Percentiles rank a stretch among this genome's conserved stretches.
These are phyloP conservation scores for Haematococcus lacustris DNA, from an alignment of 139 green algal genomes.

Conservation along the genomic window DNA sequence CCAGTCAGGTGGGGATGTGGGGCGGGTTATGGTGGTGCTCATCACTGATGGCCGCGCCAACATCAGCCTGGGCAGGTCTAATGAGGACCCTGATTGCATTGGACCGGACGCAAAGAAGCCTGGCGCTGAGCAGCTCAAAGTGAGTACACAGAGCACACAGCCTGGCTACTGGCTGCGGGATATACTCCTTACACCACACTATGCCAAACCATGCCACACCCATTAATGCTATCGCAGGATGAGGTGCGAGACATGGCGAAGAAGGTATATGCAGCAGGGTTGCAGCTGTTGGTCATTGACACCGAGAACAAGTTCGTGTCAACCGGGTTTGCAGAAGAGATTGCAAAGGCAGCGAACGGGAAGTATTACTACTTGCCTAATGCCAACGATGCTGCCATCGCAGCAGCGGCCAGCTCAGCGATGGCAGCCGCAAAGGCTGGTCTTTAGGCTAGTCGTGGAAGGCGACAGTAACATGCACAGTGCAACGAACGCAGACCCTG, in stretches of 20 bases:
- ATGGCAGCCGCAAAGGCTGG: slow-evolving; percentile 73
- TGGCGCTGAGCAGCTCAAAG: slow-evolving; percentile 52
- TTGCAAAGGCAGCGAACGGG: slow-evolving; percentile 64
- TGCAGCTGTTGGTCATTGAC: slow-evolving; percentile 97
- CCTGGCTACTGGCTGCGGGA: too few species aligned
- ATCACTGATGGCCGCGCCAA: slow-evolving; percentile 98
- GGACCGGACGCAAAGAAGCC: slow-evolving; percentile 75
- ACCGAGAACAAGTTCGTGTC: slow-evolving; percentile 99
- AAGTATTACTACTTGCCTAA: slow-evolving; percentile 98
- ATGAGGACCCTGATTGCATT: slow-evolving; percentile 85
- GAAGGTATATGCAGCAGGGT: slow-evolving; percentile 53
- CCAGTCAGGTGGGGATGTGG: slow-evolving; percentile 74
- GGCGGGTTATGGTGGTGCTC: slow-evolving; percentile 92
- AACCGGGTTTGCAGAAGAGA: slow-evolving; percentile 99
- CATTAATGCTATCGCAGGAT: too few species aligned
- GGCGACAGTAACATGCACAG: too few species aligned
- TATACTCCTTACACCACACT: too few species aligned
- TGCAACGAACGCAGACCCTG: too few species aligned
- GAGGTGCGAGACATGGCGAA: slow-evolving; percentile 92
- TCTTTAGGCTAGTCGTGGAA: too few species aligned
- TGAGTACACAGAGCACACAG: not conserved
- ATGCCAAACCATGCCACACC: too few species aligned
- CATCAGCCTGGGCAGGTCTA: slow-evolving; percentile 80
- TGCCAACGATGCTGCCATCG: slow-evolving; percentile 82
- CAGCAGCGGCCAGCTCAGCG: slow-evolving; percentile 68